phyloP scores from a whole-genome alignment of 306 rosid genomes.

The Ochetophila trinervis region DNA sequence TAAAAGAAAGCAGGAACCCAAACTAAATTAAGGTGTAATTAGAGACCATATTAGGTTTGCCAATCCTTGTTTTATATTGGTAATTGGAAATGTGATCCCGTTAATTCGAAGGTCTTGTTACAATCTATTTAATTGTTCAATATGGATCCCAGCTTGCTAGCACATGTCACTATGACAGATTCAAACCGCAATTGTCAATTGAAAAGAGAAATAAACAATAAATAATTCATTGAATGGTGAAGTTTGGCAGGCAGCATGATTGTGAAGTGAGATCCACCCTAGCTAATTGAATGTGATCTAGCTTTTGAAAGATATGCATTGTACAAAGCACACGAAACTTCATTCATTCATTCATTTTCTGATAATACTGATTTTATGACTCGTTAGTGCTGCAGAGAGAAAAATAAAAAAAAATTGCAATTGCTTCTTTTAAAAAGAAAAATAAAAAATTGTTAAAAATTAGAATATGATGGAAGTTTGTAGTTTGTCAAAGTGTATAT shows the following conservation, averaged over 20 bases:
- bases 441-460: no score
- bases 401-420: no score
- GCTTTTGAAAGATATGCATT: no score
- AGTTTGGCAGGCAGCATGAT: constrained; percentile 48
- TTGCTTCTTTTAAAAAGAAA: no score
- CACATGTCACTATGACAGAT: constrained; percentile 11
- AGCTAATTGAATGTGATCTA: neutral
- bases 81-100: neutral
- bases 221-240: constrained; percentile 10
- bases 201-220: neutral
- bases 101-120: neutral
- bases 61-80: neutral
- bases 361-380: no score
- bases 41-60: neutral
- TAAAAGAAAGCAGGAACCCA: no score
- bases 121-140: neutral
- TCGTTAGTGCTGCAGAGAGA: no score
- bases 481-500: no score
- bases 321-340: no score
- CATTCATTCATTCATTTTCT: no score
- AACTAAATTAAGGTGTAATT: no score
- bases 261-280: constrained; percentile 5
- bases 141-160: constrained; percentile 18
- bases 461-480: no score
- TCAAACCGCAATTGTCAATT: neutral